phyloP scores from a whole-genome alignment of 257 asterid genomes.

The Echites panduratus region DNA sequence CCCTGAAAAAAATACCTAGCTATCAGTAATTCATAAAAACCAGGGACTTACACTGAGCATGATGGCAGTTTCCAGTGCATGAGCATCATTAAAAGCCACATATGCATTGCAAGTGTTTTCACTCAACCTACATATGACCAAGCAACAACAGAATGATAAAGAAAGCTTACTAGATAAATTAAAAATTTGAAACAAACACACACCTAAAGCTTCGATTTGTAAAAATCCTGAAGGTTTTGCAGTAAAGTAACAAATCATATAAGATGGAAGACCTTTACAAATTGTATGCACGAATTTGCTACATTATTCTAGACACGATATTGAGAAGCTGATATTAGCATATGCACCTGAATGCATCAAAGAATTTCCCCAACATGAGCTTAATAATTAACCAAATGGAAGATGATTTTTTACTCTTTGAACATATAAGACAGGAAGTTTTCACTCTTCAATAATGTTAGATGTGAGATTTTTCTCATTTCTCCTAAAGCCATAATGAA shows the following conservation, averaged over 20 bases:
- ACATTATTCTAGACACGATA: neutral
- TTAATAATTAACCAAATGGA: neutral
- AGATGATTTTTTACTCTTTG: neutral
- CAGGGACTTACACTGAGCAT: constrained; percentile 46
- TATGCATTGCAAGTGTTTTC: constrained; percentile 37
- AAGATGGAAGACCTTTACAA: neutral
- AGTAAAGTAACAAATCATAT: neutral
- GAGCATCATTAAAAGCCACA: constrained; percentile 46
- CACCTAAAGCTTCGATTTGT: neutral
- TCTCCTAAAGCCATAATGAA: neutral
- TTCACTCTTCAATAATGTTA: too few species aligned
- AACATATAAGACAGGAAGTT: neutral
- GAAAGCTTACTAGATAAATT: neutral
- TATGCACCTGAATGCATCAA: constrained; percentile 2
- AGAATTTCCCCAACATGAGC: neutral
- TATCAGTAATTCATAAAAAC: neutral
- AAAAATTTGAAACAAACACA: constrained; percentile 1
- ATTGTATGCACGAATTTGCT: neutral
- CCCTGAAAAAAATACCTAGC: constrained; percentile 1
- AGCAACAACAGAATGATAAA: neutral
- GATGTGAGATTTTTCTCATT: neutral
- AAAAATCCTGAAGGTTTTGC: neutral
- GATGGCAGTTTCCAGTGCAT: constrained; percentile 50
- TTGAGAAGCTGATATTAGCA: neutral
- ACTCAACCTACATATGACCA: constrained; percentile 34